A percentile compares a stretch with the other conserved stretches of the same genome.
Conservation (phyloP, 192 early-diverging fungal genomes). For the Backusella morwellensis region DNA sequence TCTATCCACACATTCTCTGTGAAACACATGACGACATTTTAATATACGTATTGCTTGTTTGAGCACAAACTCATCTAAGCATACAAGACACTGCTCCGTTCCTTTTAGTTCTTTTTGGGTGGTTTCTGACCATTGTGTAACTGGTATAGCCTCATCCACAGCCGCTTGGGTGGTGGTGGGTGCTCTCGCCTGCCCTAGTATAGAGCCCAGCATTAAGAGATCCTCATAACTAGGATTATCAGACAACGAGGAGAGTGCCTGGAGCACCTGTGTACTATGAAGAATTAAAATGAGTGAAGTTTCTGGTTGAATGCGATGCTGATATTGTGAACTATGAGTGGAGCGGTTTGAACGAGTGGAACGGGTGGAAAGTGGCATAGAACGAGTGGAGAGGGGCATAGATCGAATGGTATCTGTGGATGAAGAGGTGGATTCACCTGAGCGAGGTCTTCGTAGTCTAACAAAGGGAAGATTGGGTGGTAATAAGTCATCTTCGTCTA, state of each 20-base stretch:
- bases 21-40: constrained; percentile 54
- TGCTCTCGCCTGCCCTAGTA: constrained; percentile 21
- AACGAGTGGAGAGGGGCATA: constrained; percentile 18
- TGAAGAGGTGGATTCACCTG: constrained; percentile 24
- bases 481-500: neutral
- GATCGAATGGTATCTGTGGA: constrained; percentile 25
- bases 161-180: constrained; percentile 18
- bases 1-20: constrained; percentile 50
- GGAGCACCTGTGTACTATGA: neutral
- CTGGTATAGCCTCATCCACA: constrained; percentile 21
- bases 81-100: constrained; percentile 45
- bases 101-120: constrained; percentile 21
- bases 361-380: constrained; percentile 10
- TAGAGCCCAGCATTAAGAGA: constrained; percentile 16
- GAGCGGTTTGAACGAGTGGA: constrained; percentile 7
- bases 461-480: neutral
- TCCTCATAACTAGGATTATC: constrained; percentile 38
- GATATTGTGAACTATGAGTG: neutral
- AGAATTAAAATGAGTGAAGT: neutral
- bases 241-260: neutral
- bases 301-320: constrained; percentile 33
- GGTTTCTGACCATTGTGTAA: constrained; percentile 8
- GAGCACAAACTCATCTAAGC: constrained; percentile 47
- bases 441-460: constrained; percentile 13
- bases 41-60: constrained; percentile 46